Evolutionary conservation across 306 rosid genomes (phyloP), one percentile per base, ranked within the genome.

Genomic region (Geum urbanum): DNA sequence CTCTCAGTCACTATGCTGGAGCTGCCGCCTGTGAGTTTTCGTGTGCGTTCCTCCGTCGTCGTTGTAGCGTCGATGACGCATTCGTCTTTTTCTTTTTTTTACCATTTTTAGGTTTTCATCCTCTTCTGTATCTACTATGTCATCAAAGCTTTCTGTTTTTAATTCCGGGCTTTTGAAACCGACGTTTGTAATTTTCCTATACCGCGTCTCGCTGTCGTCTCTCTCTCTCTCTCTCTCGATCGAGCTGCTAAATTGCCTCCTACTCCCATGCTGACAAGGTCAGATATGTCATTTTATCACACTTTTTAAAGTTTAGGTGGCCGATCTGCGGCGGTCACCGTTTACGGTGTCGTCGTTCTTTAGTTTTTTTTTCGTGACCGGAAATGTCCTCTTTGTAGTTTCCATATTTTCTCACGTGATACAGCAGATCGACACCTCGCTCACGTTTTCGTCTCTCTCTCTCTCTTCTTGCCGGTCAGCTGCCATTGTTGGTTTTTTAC

Each of bases 401-500:
- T 72, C 20, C 60, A 16, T 70, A 18, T 66, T 63, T 63, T 56
- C 64, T 62, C 78, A 72, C 58, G 82, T 71, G 84, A 77, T 51
- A 75, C 69, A 76, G 79, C 75, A 54, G 58, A 50, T 69, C 69
- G 70, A 50, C 52, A 65, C 65, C 49, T 53, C 6, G 64, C 61
- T 77, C 78, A 61, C 84, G 86, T 80, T 84, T 79, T 75, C 85
- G 59, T 64, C 59, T 76, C 58, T 79, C 86, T 77, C n/a, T n/a
- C n/a, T n/a, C n/a, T n/a, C 70, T 75, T 78, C 71, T 70, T 54
- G 69, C 49, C 71, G 73, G 77, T 74, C 72, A 51, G 53, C 72
- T 63, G 71, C 59, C 82, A 15, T 66, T 80, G 74, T 11, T 9
- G 65, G 51, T 58, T 39, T 66, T 39, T 66, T 18, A 8, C 56